A percentile compares a stretch with the other conserved stretches of the same genome.
These are phyloP conservation scores for Rhodotorula sp. DNA, from an alignment of 1,284 basidiomycete genomes.

Conservation along the genomic window DNA sequence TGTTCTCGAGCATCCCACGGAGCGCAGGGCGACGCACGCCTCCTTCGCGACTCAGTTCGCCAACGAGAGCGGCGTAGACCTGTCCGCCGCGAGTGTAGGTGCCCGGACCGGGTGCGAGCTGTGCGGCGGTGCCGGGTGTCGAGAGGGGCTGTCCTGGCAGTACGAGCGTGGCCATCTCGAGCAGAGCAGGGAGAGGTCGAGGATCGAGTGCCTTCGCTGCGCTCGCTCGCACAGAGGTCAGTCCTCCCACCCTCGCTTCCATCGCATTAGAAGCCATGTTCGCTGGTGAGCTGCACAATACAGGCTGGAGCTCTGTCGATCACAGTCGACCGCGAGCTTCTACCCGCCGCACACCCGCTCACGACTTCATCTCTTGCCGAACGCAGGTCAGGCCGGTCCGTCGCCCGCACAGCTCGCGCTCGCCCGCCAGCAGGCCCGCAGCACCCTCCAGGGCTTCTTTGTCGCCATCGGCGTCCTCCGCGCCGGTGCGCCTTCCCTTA, in stretches of 20 bases:
- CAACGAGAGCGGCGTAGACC: conserved; percentile 71
- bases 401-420: conserved; percentile 37
- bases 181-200: background rate
- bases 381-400: conserved; percentile 9
- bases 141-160: conserved; percentile 81
- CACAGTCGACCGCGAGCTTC: background rate
- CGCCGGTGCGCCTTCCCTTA: conserved; percentile 14
- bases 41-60: conserved; percentile 64
- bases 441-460: conserved; percentile 22
- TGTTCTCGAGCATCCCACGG: background rate
- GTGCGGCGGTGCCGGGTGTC: conserved; percentile 57
- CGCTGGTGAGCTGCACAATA: conserved; percentile 4
- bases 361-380: no score
- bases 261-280: conserved; percentile 17
- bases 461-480: conserved; percentile 26
- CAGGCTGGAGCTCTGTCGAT: no score
- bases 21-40: conserved; percentile 59
- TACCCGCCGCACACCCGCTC: background rate
- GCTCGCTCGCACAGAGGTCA: no score
- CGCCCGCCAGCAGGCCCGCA: conserved; percentile 25
- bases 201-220: no score
- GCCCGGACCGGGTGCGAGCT: conserved; percentile 64
- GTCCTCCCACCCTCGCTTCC: background rate
- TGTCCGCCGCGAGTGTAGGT: conserved; percentile 67
- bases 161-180: conserved; percentile 50